phyloP scores from a whole-genome alignment of 768 basidiomycete species.

The Clitopilus passeckerianus region DNA sequence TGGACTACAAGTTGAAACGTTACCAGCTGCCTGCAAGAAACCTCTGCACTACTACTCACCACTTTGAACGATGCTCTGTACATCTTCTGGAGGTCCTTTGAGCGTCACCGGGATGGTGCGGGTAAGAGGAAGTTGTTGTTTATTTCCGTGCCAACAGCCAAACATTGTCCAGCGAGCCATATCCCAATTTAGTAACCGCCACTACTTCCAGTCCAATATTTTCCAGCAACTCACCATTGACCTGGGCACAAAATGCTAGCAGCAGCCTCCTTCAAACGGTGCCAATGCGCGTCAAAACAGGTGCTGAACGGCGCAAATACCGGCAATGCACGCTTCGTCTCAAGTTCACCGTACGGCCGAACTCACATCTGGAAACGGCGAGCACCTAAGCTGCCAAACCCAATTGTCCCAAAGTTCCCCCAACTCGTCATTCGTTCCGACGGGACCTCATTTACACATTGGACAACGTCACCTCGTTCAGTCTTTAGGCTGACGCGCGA shows the following conservation, averaged over 20 bases:
- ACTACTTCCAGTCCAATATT: not conserved
- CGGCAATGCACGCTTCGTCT: slow-evolving; percentile 35
- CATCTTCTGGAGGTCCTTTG: not conserved
- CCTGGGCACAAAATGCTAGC: not conserved
- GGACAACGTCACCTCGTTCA: slow-evolving; percentile 84
- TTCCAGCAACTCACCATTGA: not conserved
- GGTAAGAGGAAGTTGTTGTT: not conserved
- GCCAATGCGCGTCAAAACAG: not conserved
- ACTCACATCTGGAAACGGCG: slow-evolving; percentile 80
- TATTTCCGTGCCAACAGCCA: not conserved
- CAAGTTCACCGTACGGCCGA: slow-evolving; percentile 77
- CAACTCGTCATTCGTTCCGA: slow-evolving; percentile 84
- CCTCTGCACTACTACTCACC: not conserved
- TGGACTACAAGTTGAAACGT: slow-evolving; percentile 18
- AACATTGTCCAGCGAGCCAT: not conserved
- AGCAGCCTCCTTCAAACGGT: not conserved
- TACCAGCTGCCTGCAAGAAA: not conserved
- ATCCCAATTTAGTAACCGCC: not conserved
- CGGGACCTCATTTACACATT: slow-evolving; percentile 83
- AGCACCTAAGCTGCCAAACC: slow-evolving; percentile 66
- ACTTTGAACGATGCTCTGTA: not conserved
- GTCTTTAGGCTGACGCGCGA: slow-evolving; percentile 77
- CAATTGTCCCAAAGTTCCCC: slow-evolving; percentile 81
- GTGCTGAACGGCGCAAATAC: not conserved
- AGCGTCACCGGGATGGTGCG: not conserved